phyloP scores from a whole-genome alignment of 352 stramenopile species.

The Pythium insidiosum region DNA sequence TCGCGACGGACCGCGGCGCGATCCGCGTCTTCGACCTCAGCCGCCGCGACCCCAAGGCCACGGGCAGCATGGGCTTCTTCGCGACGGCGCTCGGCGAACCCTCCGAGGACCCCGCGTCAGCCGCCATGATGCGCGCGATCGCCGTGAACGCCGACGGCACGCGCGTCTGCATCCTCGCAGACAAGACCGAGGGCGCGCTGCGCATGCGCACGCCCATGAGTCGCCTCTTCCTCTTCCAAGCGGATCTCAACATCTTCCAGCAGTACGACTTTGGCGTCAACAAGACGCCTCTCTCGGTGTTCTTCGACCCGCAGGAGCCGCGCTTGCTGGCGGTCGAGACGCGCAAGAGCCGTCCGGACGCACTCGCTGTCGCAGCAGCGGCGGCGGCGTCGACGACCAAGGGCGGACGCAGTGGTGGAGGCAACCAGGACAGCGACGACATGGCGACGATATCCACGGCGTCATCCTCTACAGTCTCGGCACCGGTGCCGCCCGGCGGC shows the following conservation, averaged over 20 bases:
- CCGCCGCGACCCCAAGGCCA: constrained; percentile 74
- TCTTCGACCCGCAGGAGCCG: constrained; percentile 87
- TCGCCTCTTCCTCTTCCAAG: constrained; percentile 88
- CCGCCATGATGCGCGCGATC: constrained; percentile 54
- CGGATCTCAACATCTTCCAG: constrained; percentile 84
- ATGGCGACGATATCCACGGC: too few species aligned
- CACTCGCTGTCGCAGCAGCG: constrained; percentile 3
- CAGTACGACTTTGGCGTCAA: constrained; percentile 83
- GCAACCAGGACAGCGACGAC: too few species aligned
- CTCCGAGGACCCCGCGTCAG: constrained; percentile 52
- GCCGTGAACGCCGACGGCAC: constrained; percentile 87
- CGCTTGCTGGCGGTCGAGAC: constrained; percentile 85
- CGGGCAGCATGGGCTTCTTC: constrained; percentile 82
- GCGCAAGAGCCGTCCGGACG: constrained; percentile 33
- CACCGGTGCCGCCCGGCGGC: too few species aligned
- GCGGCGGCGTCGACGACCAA: background rate
- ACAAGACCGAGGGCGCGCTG: constrained; percentile 65
- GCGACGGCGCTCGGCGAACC: constrained; percentile 33
- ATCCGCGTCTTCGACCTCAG: constrained; percentile 88
- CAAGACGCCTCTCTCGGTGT: constrained; percentile 70
- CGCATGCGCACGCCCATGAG: constrained; percentile 80
- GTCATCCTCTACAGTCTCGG: too few species aligned
- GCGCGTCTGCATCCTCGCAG: constrained; percentile 82
- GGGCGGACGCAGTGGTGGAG: constrained; percentile 6
- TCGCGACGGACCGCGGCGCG: constrained; percentile 78